Evolutionary conservation across 768 basidiomycete species (phyloP).

Genomic region (Dendrothele bispora): DNA sequence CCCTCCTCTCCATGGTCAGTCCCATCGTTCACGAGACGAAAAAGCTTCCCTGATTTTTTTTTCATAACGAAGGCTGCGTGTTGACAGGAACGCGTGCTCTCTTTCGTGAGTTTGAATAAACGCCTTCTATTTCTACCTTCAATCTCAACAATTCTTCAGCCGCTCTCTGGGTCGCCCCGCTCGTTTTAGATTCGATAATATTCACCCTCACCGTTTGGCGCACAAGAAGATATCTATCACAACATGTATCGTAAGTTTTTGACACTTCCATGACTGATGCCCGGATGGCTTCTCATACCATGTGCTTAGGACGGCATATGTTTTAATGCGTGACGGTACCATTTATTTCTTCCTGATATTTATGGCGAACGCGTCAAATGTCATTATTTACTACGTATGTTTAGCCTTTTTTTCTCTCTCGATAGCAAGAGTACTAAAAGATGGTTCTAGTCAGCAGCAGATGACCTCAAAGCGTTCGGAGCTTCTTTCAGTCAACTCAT

Average conservation of each 20-base stretch:
- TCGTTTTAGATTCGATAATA: constrained; percentile 21
- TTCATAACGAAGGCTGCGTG: constrained; percentile 29
- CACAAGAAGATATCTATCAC: no score
- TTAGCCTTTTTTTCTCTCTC: neutral
- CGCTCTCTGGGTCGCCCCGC: constrained; percentile 24
- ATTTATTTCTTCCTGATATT: constrained; percentile 28
- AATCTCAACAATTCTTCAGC: constrained; percentile 12
- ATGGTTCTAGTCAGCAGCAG: constrained; percentile 17
- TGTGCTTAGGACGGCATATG: constrained; percentile 15
- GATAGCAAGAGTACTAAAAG: no score
- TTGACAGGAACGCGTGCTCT: constrained; percentile 18
- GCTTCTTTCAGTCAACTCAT: constrained; percentile 31
- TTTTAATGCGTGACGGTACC: constrained; percentile 26
- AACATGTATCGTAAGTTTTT: constrained; percentile 12
- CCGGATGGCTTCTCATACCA: neutral
- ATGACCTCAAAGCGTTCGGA: constrained; percentile 28
- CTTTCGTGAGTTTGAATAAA: constrained; percentile 19
- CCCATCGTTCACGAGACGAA: no score
- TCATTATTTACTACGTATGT: constrained; percentile 26
- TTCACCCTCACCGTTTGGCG: constrained; percentile 17
- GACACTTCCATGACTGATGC: neutral
- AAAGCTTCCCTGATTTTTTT: no score
- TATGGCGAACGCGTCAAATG: constrained; percentile 24
- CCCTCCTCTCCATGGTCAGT: constrained; percentile 1
- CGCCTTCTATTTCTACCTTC: neutral